Base-by-base conservation (phyloP, 1,284 basidiomycete species). In the Dichomitus squalens region DNA sequence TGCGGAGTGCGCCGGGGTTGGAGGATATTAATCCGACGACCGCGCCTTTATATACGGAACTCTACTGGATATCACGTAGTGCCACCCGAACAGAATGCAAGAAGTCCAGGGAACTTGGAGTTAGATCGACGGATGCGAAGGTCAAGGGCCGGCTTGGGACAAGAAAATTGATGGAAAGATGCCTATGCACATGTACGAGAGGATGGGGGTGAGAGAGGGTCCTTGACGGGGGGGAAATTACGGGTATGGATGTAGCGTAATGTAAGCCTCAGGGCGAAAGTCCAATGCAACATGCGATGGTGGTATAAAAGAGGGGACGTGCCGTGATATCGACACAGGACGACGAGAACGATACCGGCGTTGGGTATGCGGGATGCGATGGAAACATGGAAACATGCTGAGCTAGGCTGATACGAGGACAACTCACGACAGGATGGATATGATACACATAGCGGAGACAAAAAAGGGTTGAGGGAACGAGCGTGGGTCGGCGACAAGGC, bases 251-350 rank as follows among this genome's bases (percentile, higher is more conserved):
- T 36, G 33, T 54, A 48, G 2, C n/a, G 36, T 39, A 54, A 35
- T 20, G 49, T 29, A 40, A 12, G 29, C 8, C 16, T 9, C 18
- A 33, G 31, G 2, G 29, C 29, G 18, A 34, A 33, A 12, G 44
- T 47, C 31, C 44, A 34, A 33, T 47, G 44, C 44, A 5, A 5
- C 27, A 20, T 34, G 44, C 31, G 44, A 33, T 47, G 31, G 43
- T 31, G 43, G 44, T 54, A 48, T 49, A 46, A 63, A 63, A 44
- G 61, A 63, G 59, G 51, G 61, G 59, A 63, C 57, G 61, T 59
- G 61, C 46, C 57, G 40, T 9, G 12, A 7, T 47, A 47, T 47
- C 27, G 56, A 52, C 58, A 59, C 58, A 60, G 36, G 18, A 20
- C 5, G 49, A 25, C 38, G 34, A 11, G n/a, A n/a, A n/a, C n/a